A percentile compares a stretch with the other conserved stretches of the same genome.
These are phyloP conservation scores for Parmales sp. DNA, from an alignment of 108 stramenopile genomes.

Conservation along the genomic window DNA sequence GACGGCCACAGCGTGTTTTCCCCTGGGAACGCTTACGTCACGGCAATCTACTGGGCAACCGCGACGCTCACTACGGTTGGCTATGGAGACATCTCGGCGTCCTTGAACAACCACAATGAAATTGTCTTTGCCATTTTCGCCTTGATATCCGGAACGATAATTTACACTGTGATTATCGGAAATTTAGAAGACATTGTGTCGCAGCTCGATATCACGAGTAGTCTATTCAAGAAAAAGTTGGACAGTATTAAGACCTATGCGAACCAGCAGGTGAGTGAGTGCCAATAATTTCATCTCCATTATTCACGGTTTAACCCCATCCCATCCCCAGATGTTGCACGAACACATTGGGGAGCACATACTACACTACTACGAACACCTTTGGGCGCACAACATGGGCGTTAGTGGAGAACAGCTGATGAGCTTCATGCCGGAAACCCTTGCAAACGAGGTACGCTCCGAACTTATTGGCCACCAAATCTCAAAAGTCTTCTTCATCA, in stretches of 20 bases:
- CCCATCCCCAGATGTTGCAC: conserved; percentile 23
- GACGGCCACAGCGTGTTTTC: background rate
- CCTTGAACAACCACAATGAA: conserved; percentile 25
- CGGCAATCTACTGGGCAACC: conserved; percentile 40
- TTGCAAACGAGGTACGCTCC: conserved; percentile 23
- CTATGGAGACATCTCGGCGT: conserved; percentile 43
- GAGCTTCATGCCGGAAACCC: conserved; percentile 24
- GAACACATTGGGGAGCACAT: conserved; percentile 27
- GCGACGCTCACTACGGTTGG: conserved; percentile 47
- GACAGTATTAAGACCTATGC: conserved; percentile 29
- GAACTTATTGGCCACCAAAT: conserved; percentile 25
- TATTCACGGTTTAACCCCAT: too few species aligned
- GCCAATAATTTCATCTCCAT: too few species aligned
- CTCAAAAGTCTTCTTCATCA: conserved; percentile 27
- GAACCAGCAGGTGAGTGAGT: too few species aligned
- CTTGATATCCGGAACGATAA: conserved; percentile 32
- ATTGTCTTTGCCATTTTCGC: conserved; percentile 35
- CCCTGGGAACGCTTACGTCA: conserved; percentile 16
- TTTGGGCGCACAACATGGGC: conserved; percentile 41
- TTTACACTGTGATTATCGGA: conserved; percentile 42
- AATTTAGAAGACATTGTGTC: conserved; percentile 50
- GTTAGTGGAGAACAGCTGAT: conserved; percentile 29
- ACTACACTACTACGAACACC: conserved; percentile 30
- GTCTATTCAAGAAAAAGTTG: conserved; percentile 32
- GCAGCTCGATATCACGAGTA: conserved; percentile 48